Evolutionary conservation across 768 basidiomycete species (phyloP), one percentile per base, ranked within the genome.

Genomic region (Sporobolomyces pararoseus): DNA sequence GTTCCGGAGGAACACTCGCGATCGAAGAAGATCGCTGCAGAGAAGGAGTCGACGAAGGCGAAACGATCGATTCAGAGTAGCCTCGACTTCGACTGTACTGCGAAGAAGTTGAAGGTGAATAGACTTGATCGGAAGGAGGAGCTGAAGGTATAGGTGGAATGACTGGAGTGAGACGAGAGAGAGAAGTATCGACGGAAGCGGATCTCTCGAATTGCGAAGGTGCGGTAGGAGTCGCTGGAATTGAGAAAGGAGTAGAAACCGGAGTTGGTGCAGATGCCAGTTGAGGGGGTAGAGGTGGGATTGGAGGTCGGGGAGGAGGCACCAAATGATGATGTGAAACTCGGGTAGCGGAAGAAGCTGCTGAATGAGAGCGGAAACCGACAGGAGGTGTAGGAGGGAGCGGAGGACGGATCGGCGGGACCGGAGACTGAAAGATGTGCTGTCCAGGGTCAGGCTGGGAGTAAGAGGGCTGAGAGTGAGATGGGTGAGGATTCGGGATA

Each of bases 351-450:
- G 16, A 16, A 31, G 44, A 4, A 23, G 16, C 7, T 23, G 46
- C 19, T 0, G 19, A 23, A 25, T 27, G 62, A 12, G 51, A 52
- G 19, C 51, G 51, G 13, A 52, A 52, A 27, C 19, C 25, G 25
- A 32, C 32, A 35, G 58, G 58, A 19, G 59, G 59, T 2, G 59
- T 61, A 2, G 59, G 59, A 35, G 59, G 59, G 34, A 61, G 59
- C 1, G 59, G 59, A 2, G 59, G 59, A 7, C 59, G 44, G 1
- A n/a, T n/a, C n/a, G n/a, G n/a, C n/a, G n/a, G n/a, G n/a, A n/a
- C n/a, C n/a, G n/a, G n/a, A n/a, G n/a, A n/a, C n/a, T n/a, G n/a
- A 49, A 23, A 29, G 59, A 35, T 17, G 39, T 42, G 39, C 39
- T 17, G n/a, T n/a, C n/a, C n/a, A n/a, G n/a, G n/a, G n/a, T n/a